A percentile compares a stretch with the other conserved stretches of the same genome.
These are phyloP conservation scores for Daldinia caldariorum DNA, from an alignment of 495 filamentous ascomycete genomes.

Conservation along the genomic window DNA sequence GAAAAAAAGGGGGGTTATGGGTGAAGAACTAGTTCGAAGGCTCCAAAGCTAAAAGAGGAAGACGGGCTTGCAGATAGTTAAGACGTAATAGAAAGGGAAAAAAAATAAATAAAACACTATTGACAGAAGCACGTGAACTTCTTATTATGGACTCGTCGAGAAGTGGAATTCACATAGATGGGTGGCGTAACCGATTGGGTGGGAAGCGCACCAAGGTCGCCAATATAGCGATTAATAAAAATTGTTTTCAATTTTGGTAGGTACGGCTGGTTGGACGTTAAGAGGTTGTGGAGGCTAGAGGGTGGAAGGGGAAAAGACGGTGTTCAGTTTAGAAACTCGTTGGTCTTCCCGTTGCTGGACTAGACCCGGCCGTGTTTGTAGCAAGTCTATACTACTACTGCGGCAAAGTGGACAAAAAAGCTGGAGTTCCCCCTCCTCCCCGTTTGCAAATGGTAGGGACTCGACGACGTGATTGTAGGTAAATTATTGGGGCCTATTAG, in stretches of 20 bases:
- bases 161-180: conserved; percentile 13
- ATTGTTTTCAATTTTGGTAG: not conserved
- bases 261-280: no score
- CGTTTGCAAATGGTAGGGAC: conserved; percentile 39
- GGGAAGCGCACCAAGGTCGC: conserved; percentile 22
- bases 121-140: conserved; percentile 11
- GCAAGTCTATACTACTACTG: conserved; percentile 24
- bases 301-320: conserved; percentile 17
- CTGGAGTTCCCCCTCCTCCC: conserved; percentile 8
- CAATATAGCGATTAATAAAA: conserved; percentile 39
- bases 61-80: conserved; percentile 1
- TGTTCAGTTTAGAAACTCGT: conserved; percentile 19
- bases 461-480: conserved; percentile 37
- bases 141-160: conserved; percentile 11
- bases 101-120: conserved; percentile 12
- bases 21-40: conserved; percentile 20
- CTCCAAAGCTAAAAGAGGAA: conserved; percentile 29
- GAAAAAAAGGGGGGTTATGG: not conserved
- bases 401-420: conserved; percentile 21
- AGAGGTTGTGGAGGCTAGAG: not conserved
- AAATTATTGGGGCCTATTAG: conserved; percentile 33
- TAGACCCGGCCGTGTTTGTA: conserved; percentile 34
- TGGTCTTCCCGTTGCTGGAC: conserved; percentile 36
- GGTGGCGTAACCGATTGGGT: conserved; percentile 19
- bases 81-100: conserved; percentile 8